A percentile compares a stretch with the other conserved stretches of the same genome.
Evolutionary conservation across 1,284 basidiomycete genomes (phyloP).

Genomic region (Tilletia horrida): DNA sequence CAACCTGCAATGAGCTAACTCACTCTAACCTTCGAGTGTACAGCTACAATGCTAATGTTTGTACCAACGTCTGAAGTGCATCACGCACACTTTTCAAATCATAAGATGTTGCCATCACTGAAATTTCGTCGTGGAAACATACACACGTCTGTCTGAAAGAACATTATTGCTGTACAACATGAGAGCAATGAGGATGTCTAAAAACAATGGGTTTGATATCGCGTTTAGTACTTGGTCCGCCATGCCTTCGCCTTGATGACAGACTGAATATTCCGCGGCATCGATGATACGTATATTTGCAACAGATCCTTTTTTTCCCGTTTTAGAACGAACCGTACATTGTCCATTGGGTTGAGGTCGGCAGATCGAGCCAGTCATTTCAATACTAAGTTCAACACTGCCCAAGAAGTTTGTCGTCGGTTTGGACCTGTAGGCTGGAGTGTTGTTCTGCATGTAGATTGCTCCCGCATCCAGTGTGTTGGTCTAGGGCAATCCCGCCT

Average conservation of each 20-base stretch:
- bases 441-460: neutral
- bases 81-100: too few species aligned
- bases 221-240: neutral
- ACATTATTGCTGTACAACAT: too few species aligned
- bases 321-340: neutral
- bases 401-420: neutral
- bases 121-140: too few species aligned
- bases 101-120: too few species aligned
- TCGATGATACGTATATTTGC: neutral
- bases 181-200: too few species aligned
- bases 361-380: slow-evolving; percentile 2
- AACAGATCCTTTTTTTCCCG: neutral
- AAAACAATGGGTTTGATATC: neutral
- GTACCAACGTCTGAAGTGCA: too few species aligned
- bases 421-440: neutral
- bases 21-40: too few species aligned
- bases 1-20: too few species aligned
- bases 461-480: neutral
- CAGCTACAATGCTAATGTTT: too few species aligned
- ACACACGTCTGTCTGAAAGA: too few species aligned
- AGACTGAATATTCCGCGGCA: neutral
- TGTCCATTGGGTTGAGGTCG: slow-evolving; percentile 14
- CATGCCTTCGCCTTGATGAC: neutral
- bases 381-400: neutral
- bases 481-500: neutral